A percentile compares a stretch with the other conserved stretches of the same genome.
These are phyloP conservation scores for Phellopilus nigrolimitatus DNA, from an alignment of 1,284 basidiomycete genomes.

Conservation along the genomic window DNA sequence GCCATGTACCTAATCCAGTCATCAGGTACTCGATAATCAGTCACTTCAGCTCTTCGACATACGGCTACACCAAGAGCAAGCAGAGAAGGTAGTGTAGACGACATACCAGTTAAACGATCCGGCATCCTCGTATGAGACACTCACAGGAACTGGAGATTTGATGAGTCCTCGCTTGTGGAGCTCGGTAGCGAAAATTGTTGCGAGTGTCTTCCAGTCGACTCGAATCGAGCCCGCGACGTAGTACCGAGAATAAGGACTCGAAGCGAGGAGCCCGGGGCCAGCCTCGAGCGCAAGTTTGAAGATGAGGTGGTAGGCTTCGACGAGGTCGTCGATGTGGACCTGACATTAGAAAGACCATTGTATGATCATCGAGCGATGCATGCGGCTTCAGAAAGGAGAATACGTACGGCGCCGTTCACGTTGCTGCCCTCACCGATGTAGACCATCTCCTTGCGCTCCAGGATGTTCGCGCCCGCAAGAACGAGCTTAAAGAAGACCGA, in stretches of 20 bases:
- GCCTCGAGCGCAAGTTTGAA: conserved; percentile 3
- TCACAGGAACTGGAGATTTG: background rate
- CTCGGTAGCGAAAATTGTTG: background rate
- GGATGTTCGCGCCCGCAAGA: background rate
- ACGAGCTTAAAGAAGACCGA: background rate
- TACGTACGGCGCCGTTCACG: conserved; percentile 19
- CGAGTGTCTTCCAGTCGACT: background rate
- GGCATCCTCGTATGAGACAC: background rate
- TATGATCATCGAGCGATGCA: background rate
- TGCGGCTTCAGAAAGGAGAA: background rate
- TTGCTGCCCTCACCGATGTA: conserved; percentile 25
- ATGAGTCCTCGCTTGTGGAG: background rate
- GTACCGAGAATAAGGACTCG: conserved; percentile 10
- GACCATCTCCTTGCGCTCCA: conserved; percentile 16
- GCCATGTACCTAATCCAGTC: background rate
- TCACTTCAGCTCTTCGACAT: background rate
- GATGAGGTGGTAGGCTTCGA: background rate
- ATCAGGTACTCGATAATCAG: too few relatives aligned
- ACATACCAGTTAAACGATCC: background rate
- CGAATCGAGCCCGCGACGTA: background rate
- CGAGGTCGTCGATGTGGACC: conserved; percentile 13
- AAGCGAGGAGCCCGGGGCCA: background rate
- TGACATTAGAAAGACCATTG: background rate
- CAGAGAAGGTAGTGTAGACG: background rate
- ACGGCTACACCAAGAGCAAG: background rate